Evolutionary conservation across 192 early-diverging fungal species (phyloP), one percentile per base, ranked within the genome.

Genomic region (Backusella psychrophila): DNA sequence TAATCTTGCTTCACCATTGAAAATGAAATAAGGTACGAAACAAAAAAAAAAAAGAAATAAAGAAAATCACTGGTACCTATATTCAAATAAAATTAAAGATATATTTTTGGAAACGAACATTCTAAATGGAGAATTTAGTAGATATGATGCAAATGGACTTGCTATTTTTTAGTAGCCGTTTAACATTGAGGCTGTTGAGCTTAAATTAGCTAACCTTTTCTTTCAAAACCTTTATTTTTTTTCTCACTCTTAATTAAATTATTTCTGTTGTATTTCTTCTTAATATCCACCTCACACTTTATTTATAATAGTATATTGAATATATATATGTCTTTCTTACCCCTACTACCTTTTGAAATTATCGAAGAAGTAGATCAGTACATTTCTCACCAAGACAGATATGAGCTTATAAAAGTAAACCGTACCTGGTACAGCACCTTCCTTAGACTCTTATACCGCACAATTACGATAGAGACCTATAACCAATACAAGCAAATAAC

Each of bases 61-160:
- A n/a, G 46, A 49, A 63, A 26, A 29, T 5, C 23, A 63, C 23
- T 29, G 23, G 23, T 12, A 63, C 9, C 56, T 9, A 26, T 59
- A 63, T 14, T 29, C 8, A 14, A 63, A 14, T 26, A 63, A 26
- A 8, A 29, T 29, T 29, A 23, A 29, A 26, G 21, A 29, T 3
- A 29, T 63, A 29, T 63, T 63, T 29, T 29, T 31, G 56, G 56
- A 12, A 29, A 29, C 56, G 56, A 63, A 63, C 3, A 12, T 63
- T 63, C 56, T 63, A 63, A 63, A 63, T 63, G 23, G 56, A 63
- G 23, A 26, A 63, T 63, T 29, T 29, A 29, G 11, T 63, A 63
- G 23, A 63, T 63, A 63, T 63, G 56, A 63, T 63, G 56, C 56
- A 63, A 63, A 23, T 63, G 23, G 56, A 63, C 56, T 59, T 59